Conservation (phyloP, 768 basidiomycete genomes). For the Holtermanniella nyarrowii region DNA sequence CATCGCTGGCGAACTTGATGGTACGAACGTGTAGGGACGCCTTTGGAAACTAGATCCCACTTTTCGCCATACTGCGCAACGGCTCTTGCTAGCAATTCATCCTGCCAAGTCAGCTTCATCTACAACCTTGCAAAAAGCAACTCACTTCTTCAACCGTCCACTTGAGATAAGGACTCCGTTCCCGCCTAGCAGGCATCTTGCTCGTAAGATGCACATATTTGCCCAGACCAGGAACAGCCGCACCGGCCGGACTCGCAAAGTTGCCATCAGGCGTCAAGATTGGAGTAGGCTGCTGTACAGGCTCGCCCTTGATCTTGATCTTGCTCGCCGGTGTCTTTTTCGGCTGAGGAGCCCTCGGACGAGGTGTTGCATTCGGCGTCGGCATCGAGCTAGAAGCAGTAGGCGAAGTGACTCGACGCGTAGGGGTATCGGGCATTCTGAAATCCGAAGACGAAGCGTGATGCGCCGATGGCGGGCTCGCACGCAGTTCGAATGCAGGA, state of each 20-base stretch:
- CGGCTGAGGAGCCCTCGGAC: neutral
- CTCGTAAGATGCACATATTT: conserved; percentile 36
- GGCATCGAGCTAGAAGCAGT: neutral
- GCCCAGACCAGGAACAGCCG: conserved; percentile 32
- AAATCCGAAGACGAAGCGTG: neutral
- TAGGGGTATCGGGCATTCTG: neutral
- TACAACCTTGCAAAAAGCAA: neutral
- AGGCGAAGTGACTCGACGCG: neutral
- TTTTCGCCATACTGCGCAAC: conserved; percentile 37
- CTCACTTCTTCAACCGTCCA: conserved; percentile 38
- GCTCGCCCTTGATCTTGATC: neutral
- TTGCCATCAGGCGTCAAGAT: neutral
- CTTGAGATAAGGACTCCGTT: conserved; percentile 34
- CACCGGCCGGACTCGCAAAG: conserved; percentile 25
- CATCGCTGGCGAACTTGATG: conserved; percentile 37
- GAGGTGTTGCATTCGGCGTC: neutral
- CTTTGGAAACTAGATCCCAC: conserved; percentile 37
- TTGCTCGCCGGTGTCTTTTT: neutral
- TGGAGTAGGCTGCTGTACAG: neutral
- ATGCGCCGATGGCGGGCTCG: neutral
- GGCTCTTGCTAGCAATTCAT: conserved; percentile 32
- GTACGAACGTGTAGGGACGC: conserved; percentile 32
- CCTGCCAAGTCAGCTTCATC: conserved; percentile 10
- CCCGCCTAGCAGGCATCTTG: conserved; percentile 27
- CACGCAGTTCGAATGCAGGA: conserved; percentile 17